Evolutionary conservation across 352 stramenopile genomes (phyloP), one percentile per base, ranked within the genome.

Genomic region (Globisporangium apiculatum): DNA sequence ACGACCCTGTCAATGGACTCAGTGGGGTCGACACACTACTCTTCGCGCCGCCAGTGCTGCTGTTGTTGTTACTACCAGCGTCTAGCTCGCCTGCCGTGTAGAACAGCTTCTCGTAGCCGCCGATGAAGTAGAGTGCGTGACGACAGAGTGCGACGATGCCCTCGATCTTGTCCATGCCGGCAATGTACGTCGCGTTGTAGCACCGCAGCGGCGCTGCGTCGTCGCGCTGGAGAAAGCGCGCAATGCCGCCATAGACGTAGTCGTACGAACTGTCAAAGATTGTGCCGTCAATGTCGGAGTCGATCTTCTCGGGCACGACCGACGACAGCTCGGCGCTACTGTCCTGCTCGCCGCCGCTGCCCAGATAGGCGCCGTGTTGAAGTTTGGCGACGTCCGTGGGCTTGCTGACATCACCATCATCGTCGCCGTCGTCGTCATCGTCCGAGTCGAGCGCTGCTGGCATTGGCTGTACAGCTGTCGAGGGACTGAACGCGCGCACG

Each of bases 71-170:
- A 50, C 8, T 42, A 14, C 7, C 9, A 18, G 18, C 11, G 15
- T 57, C 51, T 3, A 7, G 36, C 7, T 69, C 60, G 24, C 37
- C 18, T 14, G n/a, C 17, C 12, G 61, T 53, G 43, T 69, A 74
- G 9, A 84, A 74, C 10, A 84, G 10, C 53, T 87, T 90, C 0
- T 60, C 61, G 52, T 87, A 89, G 0, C 79, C 79, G 46, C 76
- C 69, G 18, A 92, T 74, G 48, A 92, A 92, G 53, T 89, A 87
- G 18, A 92, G 57, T 5, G 75, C 64, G 8, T 69, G 65, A 9
- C 62, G 65, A 35, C 76, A 86, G 8, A 92, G 42, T 9, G 79
- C 48, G 12, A 89, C 83, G 2, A 92, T 63, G 12, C 83, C 83
- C 11, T 66, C 61, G 3, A 62, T 76, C 58, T 76, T 85, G 7